Base-by-base conservation (phyloP, 176 grass and related monocot genomes). In the Carex parvula region DNA sequence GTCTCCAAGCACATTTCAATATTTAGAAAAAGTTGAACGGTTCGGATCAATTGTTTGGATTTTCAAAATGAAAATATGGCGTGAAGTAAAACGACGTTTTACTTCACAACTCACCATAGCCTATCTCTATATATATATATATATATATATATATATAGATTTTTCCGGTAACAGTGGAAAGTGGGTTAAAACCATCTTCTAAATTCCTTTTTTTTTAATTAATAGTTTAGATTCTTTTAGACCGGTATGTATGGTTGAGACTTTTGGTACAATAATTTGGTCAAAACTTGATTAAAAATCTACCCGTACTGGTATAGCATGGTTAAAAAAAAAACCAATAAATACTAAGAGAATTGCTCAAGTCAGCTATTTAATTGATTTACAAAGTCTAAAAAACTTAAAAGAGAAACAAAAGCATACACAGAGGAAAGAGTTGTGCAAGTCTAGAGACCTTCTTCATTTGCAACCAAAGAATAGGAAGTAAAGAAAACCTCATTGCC, bases 391-490 rank as follows among this genome's bases (percentile, higher is more conserved):
- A 9, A 56, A 79, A 84, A 57, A 79, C 1, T 11, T 10, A 69
- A 70, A 70, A 13, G 5, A 85, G 83, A 81, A 54, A 87, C 5
- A 16, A 44, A 20, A 59, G 74, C 88, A 88, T 90, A 98, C 92
- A 89, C 81, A 89, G 89, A 70, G 41, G 76, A 24, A 87, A 46
- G 57, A 95, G 61, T 72, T 88, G 3, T 3, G 82, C 84, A 80
- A 98, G 86, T 93, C 79, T 69, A 86, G 77, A 72, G 86, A 44
- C 80, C 88, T 98, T 98, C 24, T 91, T 87, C 67, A 93, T 30
- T 70, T 98, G 95, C 53, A 93, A 82, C 33, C 88, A 70, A 83
- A 95, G 91, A 26, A 66, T 26, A 69, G 95, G 95, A 80, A 98
- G 82, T 87, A 98, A 85, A 48, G 79, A 80, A 30, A 98, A 41